Base-by-base conservation (phyloP, 352 stramenopile species). In the Aphanomyces astaci region DNA sequence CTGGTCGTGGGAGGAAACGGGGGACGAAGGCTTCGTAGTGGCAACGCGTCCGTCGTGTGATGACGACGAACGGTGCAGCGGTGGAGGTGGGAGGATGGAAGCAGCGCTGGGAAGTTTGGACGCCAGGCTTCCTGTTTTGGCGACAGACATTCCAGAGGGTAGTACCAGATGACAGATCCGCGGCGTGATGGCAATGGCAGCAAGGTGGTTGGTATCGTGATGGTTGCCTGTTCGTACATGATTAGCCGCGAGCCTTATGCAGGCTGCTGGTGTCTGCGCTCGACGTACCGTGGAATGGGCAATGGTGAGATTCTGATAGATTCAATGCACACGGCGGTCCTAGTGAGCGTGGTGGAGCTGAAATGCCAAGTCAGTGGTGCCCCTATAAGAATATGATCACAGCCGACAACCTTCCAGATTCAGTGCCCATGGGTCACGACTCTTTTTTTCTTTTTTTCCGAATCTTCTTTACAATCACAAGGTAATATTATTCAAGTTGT, bases 341-440 rank as follows among this genome's bases (percentile, higher is more conserved):
- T n/a, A n/a, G n/a, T n/a, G n/a, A n/a, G n/a, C n/a, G n/a, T n/a
- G n/a, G n/a, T n/a, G n/a, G n/a, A n/a, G n/a, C n/a, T n/a, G n/a
- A n/a, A n/a, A 24, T 53, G 51, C n/a, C 30, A 28, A 59, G 51
- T 59, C 51, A 59, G 51, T 59, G 51, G 51, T 40, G 25, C 48
- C 27, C 11, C 10, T 30, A 31, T 30, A n/a, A 30, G 48, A 25
- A 55, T 10, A 22, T 31, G 48, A 7, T n/a, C n/a, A n/a, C 22
- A 49, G 22, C 15, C 40, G 17, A 49, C 40, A 55, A 55, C 13
- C 22, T 22, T 55, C 48, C 9, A 55, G 48, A 55, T 55, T 55
- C 48, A 24, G 11, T 22, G 10, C 48, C 11, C 48, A 1, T 11
- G n/a, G 11, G 22, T 10, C 13, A 59, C 30, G 30, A n/a, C 22